Percentiles rank a stretch among this genome's conserved stretches.
phyloP scores from a whole-genome alignment of 805 yeast species.

The Candida arabinofermentans region DNA sequence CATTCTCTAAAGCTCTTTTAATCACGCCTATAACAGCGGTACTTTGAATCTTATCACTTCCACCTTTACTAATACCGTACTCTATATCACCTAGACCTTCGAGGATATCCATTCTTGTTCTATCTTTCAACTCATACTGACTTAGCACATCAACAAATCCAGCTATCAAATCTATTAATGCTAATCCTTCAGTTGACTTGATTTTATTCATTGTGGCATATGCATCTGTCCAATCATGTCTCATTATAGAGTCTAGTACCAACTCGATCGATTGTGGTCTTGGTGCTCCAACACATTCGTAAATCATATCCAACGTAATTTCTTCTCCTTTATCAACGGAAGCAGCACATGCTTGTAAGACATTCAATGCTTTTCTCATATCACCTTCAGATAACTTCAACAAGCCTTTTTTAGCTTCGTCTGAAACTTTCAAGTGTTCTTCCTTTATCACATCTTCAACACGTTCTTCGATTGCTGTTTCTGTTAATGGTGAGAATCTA shows the following conservation, averaged over 20 bases:
- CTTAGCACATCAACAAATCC: constrained; percentile 73
- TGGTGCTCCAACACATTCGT: constrained; percentile 95
- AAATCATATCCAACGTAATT: constrained; percentile 72
- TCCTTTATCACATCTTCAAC: constrained; percentile 62
- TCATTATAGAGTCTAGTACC: constrained; percentile 70
- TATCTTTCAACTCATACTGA: constrained; percentile 58
- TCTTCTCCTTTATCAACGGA: constrained; percentile 50
- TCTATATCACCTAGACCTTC: constrained; percentile 82
- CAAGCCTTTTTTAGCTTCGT: constrained; percentile 62
- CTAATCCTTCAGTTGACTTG: constrained; percentile 76
- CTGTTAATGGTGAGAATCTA: constrained; percentile 79
- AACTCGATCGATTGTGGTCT: constrained; percentile 79
- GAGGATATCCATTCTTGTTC: constrained; percentile 60
- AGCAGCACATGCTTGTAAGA: constrained; percentile 89
- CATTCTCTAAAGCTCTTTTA: constrained; percentile 57
- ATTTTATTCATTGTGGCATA: constrained; percentile 60
- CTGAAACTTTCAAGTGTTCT: constrained; percentile 58
- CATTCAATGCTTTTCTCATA: constrained; percentile 93
- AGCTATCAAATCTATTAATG: constrained; percentile 77
- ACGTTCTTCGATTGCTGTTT: constrained; percentile 64
- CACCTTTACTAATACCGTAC: constrained; percentile 88
- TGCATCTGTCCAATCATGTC: constrained; percentile 85
- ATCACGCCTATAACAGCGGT: constrained; percentile 88
- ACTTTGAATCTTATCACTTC: constrained; percentile 83
- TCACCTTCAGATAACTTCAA: constrained; percentile 83